Evolutionary conservation across 2,329 filamentous ascomycete species (phyloP).

Genomic region (Leptoxyphium fumago): DNA sequence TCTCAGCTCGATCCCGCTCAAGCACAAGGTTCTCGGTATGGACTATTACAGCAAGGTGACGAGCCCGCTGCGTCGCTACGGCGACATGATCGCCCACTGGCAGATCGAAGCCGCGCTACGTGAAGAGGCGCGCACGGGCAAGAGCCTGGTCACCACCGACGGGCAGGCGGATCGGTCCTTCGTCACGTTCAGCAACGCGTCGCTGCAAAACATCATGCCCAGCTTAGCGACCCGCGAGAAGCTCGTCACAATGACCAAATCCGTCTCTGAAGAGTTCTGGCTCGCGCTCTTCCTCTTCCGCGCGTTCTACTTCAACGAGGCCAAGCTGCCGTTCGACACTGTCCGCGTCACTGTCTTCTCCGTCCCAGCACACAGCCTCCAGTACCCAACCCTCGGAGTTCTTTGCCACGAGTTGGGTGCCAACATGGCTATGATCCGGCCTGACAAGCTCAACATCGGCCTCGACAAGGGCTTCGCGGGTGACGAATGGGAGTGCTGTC

Average conservation of each 20-base stretch:
- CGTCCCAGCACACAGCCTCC: not conserved
- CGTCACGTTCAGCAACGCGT: slow-evolving; percentile 36
- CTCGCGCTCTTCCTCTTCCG: slow-evolving; percentile 39
- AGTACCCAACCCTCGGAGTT: not conserved
- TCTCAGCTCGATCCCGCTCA: slow-evolving; percentile 31
- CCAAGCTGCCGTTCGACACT: slow-evolving; percentile 30
- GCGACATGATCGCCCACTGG: slow-evolving; percentile 47
- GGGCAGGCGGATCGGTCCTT: slow-evolving; percentile 11
- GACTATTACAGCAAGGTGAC: slow-evolving; percentile 43
- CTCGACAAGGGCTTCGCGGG: slow-evolving; percentile 17
- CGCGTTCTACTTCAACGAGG: slow-evolving; percentile 41
- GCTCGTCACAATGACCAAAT: slow-evolving; percentile 26
- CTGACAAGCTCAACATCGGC: not conserved
- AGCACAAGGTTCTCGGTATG: slow-evolving; percentile 37
- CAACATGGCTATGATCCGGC: slow-evolving; percentile 5
- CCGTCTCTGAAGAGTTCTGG: slow-evolving; percentile 33
- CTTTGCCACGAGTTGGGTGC: slow-evolving; percentile 13
- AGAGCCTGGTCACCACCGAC: slow-evolving; percentile 23
- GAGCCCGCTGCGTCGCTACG: slow-evolving; percentile 45
- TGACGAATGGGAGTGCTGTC: slow-evolving; percentile 32
- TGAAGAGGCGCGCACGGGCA: slow-evolving; percentile 35
- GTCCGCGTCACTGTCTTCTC: slow-evolving; percentile 23
- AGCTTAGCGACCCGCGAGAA: slow-evolving; percentile 29
- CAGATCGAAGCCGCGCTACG: slow-evolving; percentile 49
- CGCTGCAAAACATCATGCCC: slow-evolving; percentile 35